Conservation (phyloP, 2,329 filamentous ascomycete species). For the Pseudofabraea citricarpa region DNA sequence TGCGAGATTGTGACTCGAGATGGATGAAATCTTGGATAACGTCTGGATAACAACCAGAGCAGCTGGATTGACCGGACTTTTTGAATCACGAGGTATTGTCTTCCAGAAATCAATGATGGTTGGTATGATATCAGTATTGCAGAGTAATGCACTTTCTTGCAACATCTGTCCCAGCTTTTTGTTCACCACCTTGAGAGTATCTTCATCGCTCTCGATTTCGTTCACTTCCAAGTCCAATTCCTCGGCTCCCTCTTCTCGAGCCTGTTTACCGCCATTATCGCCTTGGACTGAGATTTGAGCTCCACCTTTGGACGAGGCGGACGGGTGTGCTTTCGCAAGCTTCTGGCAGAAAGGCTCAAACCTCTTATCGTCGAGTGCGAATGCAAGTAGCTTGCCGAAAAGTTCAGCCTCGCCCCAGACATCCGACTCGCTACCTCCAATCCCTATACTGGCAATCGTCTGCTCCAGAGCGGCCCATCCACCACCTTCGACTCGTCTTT, state of each 20-base stretch:
- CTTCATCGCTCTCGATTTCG: constrained; percentile 15
- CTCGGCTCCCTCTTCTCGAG: background rate
- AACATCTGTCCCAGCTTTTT: constrained; percentile 43
- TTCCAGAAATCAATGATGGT: constrained; percentile 61
- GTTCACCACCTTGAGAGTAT: constrained; percentile 21
- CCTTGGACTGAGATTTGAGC: too few relatives aligned
- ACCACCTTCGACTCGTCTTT: constrained; percentile 66
- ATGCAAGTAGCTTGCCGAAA: constrained; percentile 77
- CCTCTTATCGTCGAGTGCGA: constrained; percentile 73
- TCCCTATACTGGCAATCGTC: constrained; percentile 62
- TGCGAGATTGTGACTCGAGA: constrained; percentile 67
- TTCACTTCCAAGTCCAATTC: background rate
- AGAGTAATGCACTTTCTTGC: constrained; percentile 45
- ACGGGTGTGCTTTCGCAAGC: constrained; percentile 28
- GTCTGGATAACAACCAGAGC: constrained; percentile 56
- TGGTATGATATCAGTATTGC: constrained; percentile 59
- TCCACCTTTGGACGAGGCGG: background rate
- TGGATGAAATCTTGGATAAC: constrained; percentile 40
- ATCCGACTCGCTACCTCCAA: constrained; percentile 63
- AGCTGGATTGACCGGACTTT: constrained; percentile 41
- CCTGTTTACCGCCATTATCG: too few relatives aligned
- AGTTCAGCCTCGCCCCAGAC: constrained; percentile 65
- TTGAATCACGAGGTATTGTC: constrained; percentile 47
- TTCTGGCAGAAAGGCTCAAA: constrained; percentile 64
- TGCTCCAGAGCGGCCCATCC: constrained; percentile 77